phyloP scores from a whole-genome alignment of 148 eudicot genomes.

The Rhododendron mucronatum region DNA sequence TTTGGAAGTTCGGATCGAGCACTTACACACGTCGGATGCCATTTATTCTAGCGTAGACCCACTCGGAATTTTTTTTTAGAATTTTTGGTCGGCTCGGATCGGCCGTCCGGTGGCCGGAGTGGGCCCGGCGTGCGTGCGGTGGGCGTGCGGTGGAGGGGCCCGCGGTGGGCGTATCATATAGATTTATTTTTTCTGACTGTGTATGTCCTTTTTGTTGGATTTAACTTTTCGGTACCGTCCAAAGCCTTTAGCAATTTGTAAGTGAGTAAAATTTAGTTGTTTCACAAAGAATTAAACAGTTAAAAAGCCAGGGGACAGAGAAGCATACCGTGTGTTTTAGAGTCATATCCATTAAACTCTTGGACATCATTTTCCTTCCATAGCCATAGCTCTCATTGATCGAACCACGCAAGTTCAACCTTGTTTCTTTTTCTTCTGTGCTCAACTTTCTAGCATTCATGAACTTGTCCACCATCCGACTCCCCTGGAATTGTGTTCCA shows the following conservation, averaged over 20 bases:
- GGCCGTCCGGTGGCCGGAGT: too few species aligned
- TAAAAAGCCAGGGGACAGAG: background rate
- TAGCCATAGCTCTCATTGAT: slow-evolving; percentile 27
- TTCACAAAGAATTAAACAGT: background rate
- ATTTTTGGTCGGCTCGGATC: too few species aligned
- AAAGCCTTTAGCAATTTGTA: background rate
- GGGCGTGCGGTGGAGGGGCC: too few species aligned
- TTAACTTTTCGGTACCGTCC: background rate
- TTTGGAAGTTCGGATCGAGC: too few species aligned
- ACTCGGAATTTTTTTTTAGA: too few species aligned
- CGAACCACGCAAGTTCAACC: slow-evolving; percentile 9
- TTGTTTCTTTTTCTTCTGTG: slow-evolving; percentile 17
- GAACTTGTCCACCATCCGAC: slow-evolving; percentile 43
- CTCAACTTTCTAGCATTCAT: slow-evolving; percentile 33
- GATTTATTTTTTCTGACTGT: too few species aligned
- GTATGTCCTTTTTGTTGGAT: too few species aligned
- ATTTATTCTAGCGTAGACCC: too few species aligned
- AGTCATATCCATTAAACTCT: slow-evolving; percentile 26
- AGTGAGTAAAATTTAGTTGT: background rate
- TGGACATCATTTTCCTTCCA: slow-evolving; percentile 29
- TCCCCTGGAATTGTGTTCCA: slow-evolving; percentile 30
- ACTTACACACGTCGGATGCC: too few species aligned
- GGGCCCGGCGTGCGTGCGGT: too few species aligned
- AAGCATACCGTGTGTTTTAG: slow-evolving; percentile 26
- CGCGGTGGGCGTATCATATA: too few species aligned